These are phyloP conservation scores for Pseudozyma hubeiensis DNA, from an alignment of 1,284 basidiomycete species.

Conservation along the genomic window DNA sequence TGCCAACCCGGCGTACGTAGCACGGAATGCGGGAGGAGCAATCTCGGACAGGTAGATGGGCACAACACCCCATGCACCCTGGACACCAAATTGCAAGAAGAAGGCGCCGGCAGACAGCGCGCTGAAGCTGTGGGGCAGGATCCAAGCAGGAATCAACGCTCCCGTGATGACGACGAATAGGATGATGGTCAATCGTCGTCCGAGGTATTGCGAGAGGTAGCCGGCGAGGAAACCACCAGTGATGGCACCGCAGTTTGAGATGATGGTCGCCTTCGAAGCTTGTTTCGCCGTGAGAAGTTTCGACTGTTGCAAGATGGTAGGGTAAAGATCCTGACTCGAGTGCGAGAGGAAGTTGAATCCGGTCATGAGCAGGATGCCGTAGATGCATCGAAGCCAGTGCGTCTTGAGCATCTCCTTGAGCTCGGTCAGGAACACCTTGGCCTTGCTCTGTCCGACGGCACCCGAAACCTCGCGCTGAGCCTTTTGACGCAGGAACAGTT, in stretches of 20 bases:
- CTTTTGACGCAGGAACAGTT: constrained; percentile 75
- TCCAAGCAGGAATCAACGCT: constrained; percentile 68
- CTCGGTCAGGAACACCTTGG: constrained; percentile 80
- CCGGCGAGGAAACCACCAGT: constrained; percentile 83
- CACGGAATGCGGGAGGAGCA: constrained; percentile 90
- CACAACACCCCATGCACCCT: constrained; percentile 74
- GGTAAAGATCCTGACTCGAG: constrained; percentile 63
- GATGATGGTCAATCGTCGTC: constrained; percentile 88
- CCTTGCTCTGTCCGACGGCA: constrained; percentile 62
- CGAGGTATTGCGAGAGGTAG: constrained; percentile 82
- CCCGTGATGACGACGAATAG: constrained; percentile 69
- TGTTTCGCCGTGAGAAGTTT: constrained; percentile 70
- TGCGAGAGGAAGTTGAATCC: constrained; percentile 87
- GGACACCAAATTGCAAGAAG: constrained; percentile 71
- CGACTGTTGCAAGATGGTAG: constrained; percentile 59
- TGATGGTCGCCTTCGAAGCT: constrained; percentile 88
- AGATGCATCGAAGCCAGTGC: constrained; percentile 88
- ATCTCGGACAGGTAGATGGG: constrained; percentile 90
- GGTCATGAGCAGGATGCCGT: constrained; percentile 74
- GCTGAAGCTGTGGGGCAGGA: constrained; percentile 68
- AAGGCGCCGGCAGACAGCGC: constrained; percentile 70
- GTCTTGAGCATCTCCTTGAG: constrained; percentile 79
- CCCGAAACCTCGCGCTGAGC: constrained; percentile 65
- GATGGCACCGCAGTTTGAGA: constrained; percentile 83
- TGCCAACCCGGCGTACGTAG: constrained; percentile 89